Conservation (phyloP, 106 monocot species). For the Iris macrosiphon region DNA sequence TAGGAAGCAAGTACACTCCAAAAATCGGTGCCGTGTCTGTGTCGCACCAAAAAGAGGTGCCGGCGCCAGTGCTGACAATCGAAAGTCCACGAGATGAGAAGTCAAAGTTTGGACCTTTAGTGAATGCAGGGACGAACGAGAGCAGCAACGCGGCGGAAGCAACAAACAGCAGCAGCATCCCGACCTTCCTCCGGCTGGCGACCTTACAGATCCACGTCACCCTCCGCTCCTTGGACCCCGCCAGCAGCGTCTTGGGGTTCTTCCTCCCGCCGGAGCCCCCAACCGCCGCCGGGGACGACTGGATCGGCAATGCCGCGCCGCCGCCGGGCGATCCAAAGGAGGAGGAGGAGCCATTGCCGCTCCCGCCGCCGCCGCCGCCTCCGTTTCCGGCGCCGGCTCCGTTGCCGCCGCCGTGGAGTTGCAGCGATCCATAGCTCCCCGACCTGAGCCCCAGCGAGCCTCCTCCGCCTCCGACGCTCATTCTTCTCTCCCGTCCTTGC, state of each 20-base stretch:
- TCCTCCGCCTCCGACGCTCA: too few relatives aligned
- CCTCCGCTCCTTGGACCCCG: constrained; percentile 22
- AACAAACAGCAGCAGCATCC: constrained; percentile 32
- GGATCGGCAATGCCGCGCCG: constrained; percentile 9
- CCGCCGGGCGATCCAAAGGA: too few relatives aligned
- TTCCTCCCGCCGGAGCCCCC: too few relatives aligned
- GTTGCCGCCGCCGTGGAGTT: constrained; percentile 4
- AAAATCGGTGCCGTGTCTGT: too few relatives aligned
- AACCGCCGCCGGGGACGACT: background rate
- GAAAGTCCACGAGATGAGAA: too few relatives aligned
- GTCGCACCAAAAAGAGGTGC: too few relatives aligned
- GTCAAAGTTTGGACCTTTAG: constrained; percentile 23
- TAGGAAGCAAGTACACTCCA: too few relatives aligned
- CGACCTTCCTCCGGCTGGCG: constrained; percentile 28
- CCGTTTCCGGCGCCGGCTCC: too few relatives aligned
- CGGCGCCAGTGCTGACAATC: too few relatives aligned
- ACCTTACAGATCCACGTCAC: constrained; percentile 28
- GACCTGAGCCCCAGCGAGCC: constrained; percentile 24
- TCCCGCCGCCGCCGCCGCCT: too few relatives aligned
- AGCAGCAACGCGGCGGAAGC: constrained; percentile 23
- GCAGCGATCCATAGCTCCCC: constrained; percentile 27
- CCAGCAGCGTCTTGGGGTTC: constrained; percentile 17
- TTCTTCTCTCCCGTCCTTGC: too few relatives aligned
- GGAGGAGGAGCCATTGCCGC: too few relatives aligned
- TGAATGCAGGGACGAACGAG: constrained; percentile 20